These are phyloP conservation scores for Jatropha multifida DNA, from an alignment of 441 rosid genomes.

Conservation along the genomic window DNA sequence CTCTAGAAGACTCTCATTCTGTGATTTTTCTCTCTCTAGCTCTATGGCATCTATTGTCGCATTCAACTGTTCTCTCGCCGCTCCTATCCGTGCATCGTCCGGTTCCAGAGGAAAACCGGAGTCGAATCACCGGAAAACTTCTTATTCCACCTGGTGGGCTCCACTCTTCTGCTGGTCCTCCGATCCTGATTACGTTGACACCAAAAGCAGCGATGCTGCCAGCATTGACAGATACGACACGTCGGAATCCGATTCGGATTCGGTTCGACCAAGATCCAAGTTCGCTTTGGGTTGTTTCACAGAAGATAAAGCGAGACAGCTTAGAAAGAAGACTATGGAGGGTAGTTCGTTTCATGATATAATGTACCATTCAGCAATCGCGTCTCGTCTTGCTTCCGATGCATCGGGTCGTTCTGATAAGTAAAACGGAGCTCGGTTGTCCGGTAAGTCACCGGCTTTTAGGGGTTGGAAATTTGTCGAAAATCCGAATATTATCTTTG, in stretches of 20 bases:
- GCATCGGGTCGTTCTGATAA: conserved; percentile 19
- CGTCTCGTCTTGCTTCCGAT: conserved; percentile 67
- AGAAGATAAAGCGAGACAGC: conserved; percentile 72
- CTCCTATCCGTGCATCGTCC: conserved; percentile 45
- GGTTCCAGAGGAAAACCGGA: conserved; percentile 32
- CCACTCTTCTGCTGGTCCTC: conserved; percentile 63
- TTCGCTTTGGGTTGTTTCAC: conserved; percentile 56
- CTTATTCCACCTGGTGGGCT: conserved; percentile 55
- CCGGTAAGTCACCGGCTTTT: not conserved
- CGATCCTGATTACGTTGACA: conserved; percentile 50
- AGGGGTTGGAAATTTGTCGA: conserved; percentile 21
- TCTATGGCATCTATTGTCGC: conserved; percentile 44
- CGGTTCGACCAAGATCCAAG: conserved; percentile 30
- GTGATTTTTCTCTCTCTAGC: conserved; percentile 22
- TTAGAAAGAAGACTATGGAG: conserved; percentile 59
- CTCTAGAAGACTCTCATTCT: not conserved
- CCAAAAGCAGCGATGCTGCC: not conserved
- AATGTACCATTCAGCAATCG: conserved; percentile 81
- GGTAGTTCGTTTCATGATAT: conserved; percentile 47
- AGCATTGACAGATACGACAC: not conserved
- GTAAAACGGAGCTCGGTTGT: not conserved
- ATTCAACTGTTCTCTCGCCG: conserved; percentile 29
- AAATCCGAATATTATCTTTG: not conserved
- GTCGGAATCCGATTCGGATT: not conserved
- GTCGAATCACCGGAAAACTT: conserved; percentile 17